Percentiles rank a stretch among this genome's conserved stretches.
Evolutionary conservation across 148 eudicot species (phyloP).

Genomic region (Vaccinium myrtillus): DNA sequence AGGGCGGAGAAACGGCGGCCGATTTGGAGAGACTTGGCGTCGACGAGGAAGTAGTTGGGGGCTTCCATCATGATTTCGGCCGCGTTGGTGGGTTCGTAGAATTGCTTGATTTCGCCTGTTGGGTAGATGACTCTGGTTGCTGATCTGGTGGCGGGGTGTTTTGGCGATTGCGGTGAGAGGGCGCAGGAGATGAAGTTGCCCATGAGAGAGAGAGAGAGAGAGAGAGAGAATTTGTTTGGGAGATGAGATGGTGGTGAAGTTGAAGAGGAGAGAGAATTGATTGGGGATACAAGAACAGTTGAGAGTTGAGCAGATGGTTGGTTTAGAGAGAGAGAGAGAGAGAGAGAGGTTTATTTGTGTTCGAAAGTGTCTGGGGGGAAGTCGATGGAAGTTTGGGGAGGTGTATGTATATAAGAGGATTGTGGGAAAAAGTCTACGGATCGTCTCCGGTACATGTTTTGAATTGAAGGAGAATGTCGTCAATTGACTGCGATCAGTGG

Average conservation of each 20-base stretch:
- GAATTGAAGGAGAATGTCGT: too few species aligned
- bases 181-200: constrained; percentile 84
- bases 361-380: not conserved
- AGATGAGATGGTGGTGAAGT: not conserved
- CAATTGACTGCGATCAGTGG: too few species aligned
- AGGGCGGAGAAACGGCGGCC: constrained; percentile 64
- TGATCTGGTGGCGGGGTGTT: not conserved
- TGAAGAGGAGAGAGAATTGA: not conserved
- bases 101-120: constrained; percentile 58
- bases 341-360: not conserved
- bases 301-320: not conserved
- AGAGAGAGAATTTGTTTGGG: not conserved
- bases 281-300: not conserved
- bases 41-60: constrained; percentile 57
- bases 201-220: constrained; percentile 34
- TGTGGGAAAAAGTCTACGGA: not conserved
- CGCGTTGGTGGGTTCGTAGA: constrained; percentile 50
- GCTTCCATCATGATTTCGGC: constrained; percentile 86
- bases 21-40: constrained; percentile 46
- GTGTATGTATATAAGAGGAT: not conserved
- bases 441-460: too few species aligned
- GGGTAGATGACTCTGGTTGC: constrained; percentile 59
- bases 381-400: not conserved
- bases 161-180: constrained; percentile 26
- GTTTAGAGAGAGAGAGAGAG: constrained; percentile 1